These are phyloP conservation scores for Coccomyxa sp. DNA, from an alignment of 139 green algal genomes.

Conservation along the genomic window DNA sequence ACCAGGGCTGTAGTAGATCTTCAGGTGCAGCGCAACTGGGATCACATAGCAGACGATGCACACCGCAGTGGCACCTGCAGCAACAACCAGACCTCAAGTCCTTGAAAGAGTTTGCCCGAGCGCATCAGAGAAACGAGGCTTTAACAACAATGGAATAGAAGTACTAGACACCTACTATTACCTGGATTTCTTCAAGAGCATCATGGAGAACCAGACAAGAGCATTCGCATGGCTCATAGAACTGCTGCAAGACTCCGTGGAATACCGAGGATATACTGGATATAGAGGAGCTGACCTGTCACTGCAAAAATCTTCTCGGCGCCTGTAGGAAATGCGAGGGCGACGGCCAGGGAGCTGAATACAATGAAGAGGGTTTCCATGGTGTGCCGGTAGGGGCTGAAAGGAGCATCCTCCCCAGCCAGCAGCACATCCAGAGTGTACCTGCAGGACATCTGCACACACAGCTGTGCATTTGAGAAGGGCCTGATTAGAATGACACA, in stretches of 20 bases:
- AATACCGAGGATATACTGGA: no score
- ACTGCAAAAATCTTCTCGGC: slow-evolving; percentile 49
- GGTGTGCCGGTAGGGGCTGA: slow-evolving; percentile 32
- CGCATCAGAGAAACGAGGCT: not conserved
- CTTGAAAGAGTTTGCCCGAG: not conserved
- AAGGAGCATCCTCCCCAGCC: slow-evolving; percentile 43
- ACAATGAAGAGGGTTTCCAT: slow-evolving; percentile 41
- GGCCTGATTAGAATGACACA: not conserved
- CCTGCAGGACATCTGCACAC: slow-evolving; percentile 40
- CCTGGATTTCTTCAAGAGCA: no score
- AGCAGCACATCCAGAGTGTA: slow-evolving; percentile 55
- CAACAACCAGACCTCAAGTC: not conserved
- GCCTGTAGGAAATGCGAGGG: slow-evolving; percentile 36
- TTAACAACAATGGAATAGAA: no score
- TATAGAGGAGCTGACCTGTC: slow-evolving; percentile 19
- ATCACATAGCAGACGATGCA: slow-evolving; percentile 45
- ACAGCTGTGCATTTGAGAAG: not conserved
- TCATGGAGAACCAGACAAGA: no score
- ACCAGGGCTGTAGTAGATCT: slow-evolving; percentile 15
- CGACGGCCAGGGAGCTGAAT: slow-evolving; percentile 21
- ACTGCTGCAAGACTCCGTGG: not conserved
- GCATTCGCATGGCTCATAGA: not conserved
- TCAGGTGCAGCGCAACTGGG: slow-evolving; percentile 40
- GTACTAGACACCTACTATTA: no score
- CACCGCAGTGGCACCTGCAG: slow-evolving; percentile 30